Evolutionary conservation across 2,329 filamentous ascomycete genomes (phyloP), one percentile per base, ranked within the genome.

Genomic region (Beauveria brongniartii): DNA sequence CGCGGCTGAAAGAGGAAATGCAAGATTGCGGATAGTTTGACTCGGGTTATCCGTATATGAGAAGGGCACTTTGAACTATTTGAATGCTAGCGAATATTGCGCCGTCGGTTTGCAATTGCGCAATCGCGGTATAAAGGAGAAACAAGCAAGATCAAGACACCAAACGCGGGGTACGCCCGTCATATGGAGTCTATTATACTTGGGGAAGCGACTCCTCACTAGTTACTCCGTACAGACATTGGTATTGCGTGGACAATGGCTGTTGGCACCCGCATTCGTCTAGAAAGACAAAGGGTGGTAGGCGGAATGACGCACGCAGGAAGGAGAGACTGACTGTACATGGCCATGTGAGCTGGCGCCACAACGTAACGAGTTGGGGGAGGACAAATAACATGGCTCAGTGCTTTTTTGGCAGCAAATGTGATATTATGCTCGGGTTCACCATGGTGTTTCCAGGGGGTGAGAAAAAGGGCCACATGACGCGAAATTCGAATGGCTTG

Each of bases 1-100:
- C n/a, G 30, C 58, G 58, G 58, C 58, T 61, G 50, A 61, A 61
- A 50, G 34, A 51, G 6, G 37, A 47, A 18, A 24, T 20, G 44
- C 37, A 46, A 50, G 22, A 24, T 37, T 14, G 28, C 26, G 52
- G 52, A 28, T n/a, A 22, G 34, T 16, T 53, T 53, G 30, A 43
- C 16, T 43, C 5, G n/a, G 37, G 16, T 18, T 41, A 47, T 50
- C n/a, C 18, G 8, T n/a, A 28, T 50, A 26, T 20, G 26, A 37
- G 5, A 5, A 37, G 34, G 34, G 34, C 34, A 6, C 34, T 37
- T 5, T 37, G 2, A 37, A 5, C 34, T 37, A 37, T 37, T 37
- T 37, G 34, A 16, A 37, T 37, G 34, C 34, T 37, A 16, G 34
- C 34, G 34, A 16, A 4, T 16, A 16, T 16, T 16, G 14, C 34